These are phyloP conservation scores for Phytophthora ohioensis DNA, from an alignment of 352 stramenopile genomes.

Conservation along the genomic window DNA sequence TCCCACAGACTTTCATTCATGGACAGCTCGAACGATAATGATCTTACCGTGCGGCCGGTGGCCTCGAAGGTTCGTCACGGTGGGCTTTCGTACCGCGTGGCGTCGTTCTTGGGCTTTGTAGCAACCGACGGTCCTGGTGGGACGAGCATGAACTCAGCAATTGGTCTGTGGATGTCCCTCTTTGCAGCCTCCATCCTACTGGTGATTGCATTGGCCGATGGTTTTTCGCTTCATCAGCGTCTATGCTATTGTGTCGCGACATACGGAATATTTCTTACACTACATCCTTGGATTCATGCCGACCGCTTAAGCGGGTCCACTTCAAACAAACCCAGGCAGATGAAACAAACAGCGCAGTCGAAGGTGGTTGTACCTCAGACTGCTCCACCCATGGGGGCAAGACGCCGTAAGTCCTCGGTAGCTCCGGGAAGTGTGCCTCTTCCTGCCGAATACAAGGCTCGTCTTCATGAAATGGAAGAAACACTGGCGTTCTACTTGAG, in stretches of 20 bases:
- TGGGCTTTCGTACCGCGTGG: constrained; percentile 30
- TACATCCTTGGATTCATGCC: constrained; percentile 66
- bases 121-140: constrained; percentile 20
- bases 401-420: background rate
- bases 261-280: constrained; percentile 60
- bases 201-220: constrained; percentile 51
- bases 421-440: constrained; percentile 15
- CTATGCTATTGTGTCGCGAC: constrained; percentile 51
- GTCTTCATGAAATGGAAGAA: constrained; percentile 37
- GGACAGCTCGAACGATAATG: constrained; percentile 26
- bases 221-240: constrained; percentile 55
- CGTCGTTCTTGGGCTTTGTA: constrained; percentile 40
- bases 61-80: background rate
- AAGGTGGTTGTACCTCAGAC: constrained; percentile 4
- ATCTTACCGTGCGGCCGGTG: constrained; percentile 13
- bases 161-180: constrained; percentile 70
- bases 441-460: constrained; percentile 34
- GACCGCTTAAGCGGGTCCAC: background rate
- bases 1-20: constrained; percentile 37
- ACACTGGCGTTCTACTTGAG: constrained; percentile 47
- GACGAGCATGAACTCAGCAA: constrained; percentile 42
- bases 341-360: constrained; percentile 5
- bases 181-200: constrained; percentile 60
- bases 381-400: background rate
- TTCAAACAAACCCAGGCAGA: background rate